Evolutionary conservation across 2,329 filamentous ascomycete species (phyloP).

Genomic region (Fusarium sp.): DNA sequence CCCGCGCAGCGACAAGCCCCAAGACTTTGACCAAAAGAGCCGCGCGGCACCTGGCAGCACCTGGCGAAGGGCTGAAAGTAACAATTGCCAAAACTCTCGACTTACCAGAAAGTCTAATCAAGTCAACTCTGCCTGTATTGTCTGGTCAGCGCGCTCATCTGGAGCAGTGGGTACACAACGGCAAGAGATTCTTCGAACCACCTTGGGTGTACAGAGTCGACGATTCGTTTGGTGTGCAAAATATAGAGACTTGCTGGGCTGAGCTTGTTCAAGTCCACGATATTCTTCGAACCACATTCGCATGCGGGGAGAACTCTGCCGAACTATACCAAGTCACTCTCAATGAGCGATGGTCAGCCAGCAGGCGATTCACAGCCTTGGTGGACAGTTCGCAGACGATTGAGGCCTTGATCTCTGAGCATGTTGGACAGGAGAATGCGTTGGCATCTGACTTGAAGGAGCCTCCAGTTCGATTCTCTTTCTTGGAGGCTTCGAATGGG

Average conservation of each 20-base stretch:
- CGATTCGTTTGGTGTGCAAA: neutral
- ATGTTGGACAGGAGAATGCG: conserved; percentile 1
- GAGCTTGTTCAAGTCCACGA: conserved; percentile 11
- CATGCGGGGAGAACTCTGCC: fast-evolving
- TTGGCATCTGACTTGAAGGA: conserved; percentile 7
- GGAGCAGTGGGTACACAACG: conserved; percentile 26
- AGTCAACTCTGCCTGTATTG: conserved; percentile 4
- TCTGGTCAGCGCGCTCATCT: conserved; percentile 19
- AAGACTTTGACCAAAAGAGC: neutral
- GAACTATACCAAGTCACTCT: conserved; percentile 19
- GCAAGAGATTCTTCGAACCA: conserved; percentile 31
- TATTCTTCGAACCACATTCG: conserved; percentile 20
- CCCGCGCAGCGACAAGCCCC: neutral
- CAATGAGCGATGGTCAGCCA: neutral
- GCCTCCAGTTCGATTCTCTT: conserved; percentile 1
- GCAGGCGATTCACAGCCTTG: neutral
- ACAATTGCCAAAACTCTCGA: neutral
- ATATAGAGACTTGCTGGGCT: neutral
- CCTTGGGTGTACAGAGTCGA: conserved; percentile 23
- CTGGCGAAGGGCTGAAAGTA: neutral
- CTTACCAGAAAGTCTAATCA: neutral
- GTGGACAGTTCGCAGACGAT: neutral
- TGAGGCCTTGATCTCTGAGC: neutral
- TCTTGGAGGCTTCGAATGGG: conserved; percentile 6
- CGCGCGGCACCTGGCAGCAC: neutral